Evolutionary conservation across 2,329 filamentous ascomycete species (phyloP).

Genomic region (Colletotrichum lentis): DNA sequence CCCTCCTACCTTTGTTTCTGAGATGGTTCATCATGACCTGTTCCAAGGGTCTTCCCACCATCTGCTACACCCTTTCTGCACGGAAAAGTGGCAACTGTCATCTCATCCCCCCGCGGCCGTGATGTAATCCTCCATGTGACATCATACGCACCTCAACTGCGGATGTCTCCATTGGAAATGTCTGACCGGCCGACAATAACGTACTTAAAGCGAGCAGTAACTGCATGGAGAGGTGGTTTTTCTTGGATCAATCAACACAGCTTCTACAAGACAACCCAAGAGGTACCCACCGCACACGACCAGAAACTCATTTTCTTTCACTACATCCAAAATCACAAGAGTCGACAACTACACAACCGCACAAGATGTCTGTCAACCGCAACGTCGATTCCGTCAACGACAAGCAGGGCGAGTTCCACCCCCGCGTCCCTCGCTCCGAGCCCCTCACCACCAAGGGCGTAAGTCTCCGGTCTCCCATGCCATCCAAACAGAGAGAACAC

Average conservation of each 20-base stretch:
- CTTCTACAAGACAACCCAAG: neutral
- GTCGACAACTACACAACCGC: neutral
- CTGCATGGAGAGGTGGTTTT: neutral
- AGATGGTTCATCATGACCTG: slow-evolving; percentile 5
- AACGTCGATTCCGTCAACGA: slow-evolving; percentile 61
- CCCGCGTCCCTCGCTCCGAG: slow-evolving; percentile 58
- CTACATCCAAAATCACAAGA: neutral
- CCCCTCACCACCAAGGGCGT: slow-evolving; percentile 64
- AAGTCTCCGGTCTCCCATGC: slow-evolving; percentile 45
- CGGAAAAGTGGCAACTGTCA: slow-evolving; percentile 30
- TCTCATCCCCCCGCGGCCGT: slow-evolving; percentile 15
- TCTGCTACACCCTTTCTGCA: neutral
- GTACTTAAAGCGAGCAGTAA: slow-evolving; percentile 17
- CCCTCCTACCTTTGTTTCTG: too few species aligned
- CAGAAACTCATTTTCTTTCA: too few species aligned
- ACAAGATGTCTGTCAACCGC: slow-evolving; percentile 51
- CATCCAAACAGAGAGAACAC: neutral
- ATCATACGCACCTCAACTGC: neutral
- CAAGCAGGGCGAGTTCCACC: slow-evolving; percentile 65
- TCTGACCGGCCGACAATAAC: neutral
- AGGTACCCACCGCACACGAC: neutral
- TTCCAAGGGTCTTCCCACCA: neutral
- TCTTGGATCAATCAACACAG: neutral
- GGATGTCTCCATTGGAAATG: too few species aligned
- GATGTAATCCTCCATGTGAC: slow-evolving; percentile 27